phyloP scores from a whole-genome alignment of 176 grass and related monocot genomes.

The Carex scoparia region DNA sequence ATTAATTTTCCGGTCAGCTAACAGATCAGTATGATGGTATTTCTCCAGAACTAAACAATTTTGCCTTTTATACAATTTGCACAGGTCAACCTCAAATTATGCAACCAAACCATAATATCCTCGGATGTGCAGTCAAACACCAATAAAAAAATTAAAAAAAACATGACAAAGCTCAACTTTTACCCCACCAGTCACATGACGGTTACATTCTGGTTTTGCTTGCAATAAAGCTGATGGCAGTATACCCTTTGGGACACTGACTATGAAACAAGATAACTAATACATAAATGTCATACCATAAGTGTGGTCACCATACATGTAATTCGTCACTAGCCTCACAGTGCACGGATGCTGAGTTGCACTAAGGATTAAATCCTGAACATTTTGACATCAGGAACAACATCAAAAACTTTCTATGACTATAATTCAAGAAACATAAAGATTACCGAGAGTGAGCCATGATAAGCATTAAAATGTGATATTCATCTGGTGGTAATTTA shows the following conservation, averaged over 20 bases:
- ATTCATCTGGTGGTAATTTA: neutral
- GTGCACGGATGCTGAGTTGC: conserved; percentile 22
- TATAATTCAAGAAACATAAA: neutral
- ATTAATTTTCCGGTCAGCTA: neutral
- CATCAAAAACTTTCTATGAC: neutral
- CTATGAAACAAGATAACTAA: neutral
- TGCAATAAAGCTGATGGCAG: neutral
- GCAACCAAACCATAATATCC: neutral
- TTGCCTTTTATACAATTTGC: neutral
- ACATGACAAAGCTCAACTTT: neutral
- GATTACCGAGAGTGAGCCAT: neutral
- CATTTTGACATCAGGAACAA: neutral
- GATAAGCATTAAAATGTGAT: neutral
- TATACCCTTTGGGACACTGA: neutral
- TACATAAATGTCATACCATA: conserved; percentile 39
- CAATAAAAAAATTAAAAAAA: neutral
- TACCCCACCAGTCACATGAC: neutral
- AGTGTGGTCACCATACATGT: conserved; percentile 32
- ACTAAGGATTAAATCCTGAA: conserved; percentile 35
- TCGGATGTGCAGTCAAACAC: neutral
- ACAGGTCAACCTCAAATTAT: neutral
- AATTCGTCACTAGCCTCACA: conserved; percentile 28
- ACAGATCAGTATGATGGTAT: neutral
- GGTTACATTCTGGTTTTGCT: neutral
- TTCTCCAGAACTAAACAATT: neutral